These are phyloP conservation scores for Paramecium sexaurelia DNA, from an alignment of 73 alveolate genomes.

Conservation along the genomic window DNA sequence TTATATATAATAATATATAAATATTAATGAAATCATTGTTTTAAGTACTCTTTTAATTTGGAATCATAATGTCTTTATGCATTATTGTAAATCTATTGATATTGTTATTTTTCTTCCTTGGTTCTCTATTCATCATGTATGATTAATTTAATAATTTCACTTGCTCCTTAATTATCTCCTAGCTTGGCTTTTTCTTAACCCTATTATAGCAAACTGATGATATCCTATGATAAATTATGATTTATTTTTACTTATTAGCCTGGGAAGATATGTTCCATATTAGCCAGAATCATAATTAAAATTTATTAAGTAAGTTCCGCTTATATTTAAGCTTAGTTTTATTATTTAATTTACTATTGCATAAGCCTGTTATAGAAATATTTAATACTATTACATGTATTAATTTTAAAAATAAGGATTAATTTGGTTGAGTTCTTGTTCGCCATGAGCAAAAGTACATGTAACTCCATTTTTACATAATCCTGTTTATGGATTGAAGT, in stretches of 20 bases:
- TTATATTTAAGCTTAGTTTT: background rate
- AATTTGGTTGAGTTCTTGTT: background rate
- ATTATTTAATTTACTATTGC: background rate
- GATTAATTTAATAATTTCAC: conserved; percentile 22
- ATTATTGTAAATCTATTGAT: conserved; percentile 25
- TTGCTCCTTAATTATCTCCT: conserved; percentile 1
- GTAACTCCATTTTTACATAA: conserved; percentile 26
- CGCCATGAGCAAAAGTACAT: conserved; percentile 50
- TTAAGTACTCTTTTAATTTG: background rate
- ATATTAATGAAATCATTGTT: background rate
- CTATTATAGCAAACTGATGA: background rate
- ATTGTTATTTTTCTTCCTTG: conserved; percentile 24
- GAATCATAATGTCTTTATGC: conserved; percentile 39
- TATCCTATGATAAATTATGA: background rate
- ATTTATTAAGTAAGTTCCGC: conserved; percentile 17
- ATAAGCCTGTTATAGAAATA: background rate
- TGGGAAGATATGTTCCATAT: conserved; percentile 26
- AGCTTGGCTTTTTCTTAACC: conserved; percentile 16
- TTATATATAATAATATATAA: background rate
- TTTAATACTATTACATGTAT: background rate
- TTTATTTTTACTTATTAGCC: background rate
- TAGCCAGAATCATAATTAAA: background rate
- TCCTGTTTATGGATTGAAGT: conserved; percentile 34
- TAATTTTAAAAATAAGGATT: background rate
- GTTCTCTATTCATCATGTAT: conserved; percentile 7